phyloP scores from a whole-genome alignment of 768 basidiomycete species.

The Hortiboletus flavorubellus region DNA sequence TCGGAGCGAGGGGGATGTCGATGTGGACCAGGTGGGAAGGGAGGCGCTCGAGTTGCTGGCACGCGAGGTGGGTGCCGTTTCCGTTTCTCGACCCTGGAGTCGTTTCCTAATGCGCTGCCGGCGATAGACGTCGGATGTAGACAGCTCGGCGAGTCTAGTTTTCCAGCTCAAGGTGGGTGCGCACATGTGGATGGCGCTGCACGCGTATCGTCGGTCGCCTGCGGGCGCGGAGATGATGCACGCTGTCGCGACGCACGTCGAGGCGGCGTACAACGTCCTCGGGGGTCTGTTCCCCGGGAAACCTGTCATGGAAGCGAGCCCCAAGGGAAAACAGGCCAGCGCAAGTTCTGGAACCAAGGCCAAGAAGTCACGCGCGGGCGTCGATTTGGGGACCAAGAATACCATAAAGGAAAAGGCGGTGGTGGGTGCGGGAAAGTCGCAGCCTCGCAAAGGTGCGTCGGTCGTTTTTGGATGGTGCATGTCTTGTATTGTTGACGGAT shows the following conservation, averaged over 20 bases:
- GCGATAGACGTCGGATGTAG: slow-evolving; percentile 22
- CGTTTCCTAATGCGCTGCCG: not conserved
- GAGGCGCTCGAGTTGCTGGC: slow-evolving; percentile 43
- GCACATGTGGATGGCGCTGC: slow-evolving; percentile 69
- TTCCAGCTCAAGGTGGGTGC: slow-evolving; percentile 51
- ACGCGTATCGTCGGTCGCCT: slow-evolving; percentile 57
- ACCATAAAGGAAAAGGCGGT: slow-evolving; percentile 15
- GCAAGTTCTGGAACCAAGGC: slow-evolving; percentile 14
- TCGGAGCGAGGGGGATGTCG: slow-evolving; percentile 19
- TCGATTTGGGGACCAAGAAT: not conserved
- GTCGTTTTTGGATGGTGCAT: not conserved
- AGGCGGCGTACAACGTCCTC: slow-evolving; percentile 50
- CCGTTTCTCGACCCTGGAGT: not conserved
- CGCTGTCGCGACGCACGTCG: slow-evolving; percentile 49
- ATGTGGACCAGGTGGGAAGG: slow-evolving; percentile 36
- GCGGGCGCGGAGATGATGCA: slow-evolving; percentile 37
- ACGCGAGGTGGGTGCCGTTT: slow-evolving; percentile 37
- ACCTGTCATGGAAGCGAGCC: slow-evolving; percentile 9
- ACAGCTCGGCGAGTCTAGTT: slow-evolving; percentile 25
- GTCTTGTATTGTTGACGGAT: not conserved
- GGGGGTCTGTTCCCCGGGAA: slow-evolving; percentile 33
- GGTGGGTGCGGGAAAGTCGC: slow-evolving; percentile 42
- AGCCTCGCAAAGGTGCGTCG: slow-evolving; percentile 39
- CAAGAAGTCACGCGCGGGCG: slow-evolving; percentile 38
- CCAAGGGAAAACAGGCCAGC: slow-evolving; percentile 23